Percentiles rank a stretch among this genome's conserved stretches.
Conservation (phyloP, 225 moss, liverwort and hornwort genomes). For the Sphagnum tenellum region DNA sequence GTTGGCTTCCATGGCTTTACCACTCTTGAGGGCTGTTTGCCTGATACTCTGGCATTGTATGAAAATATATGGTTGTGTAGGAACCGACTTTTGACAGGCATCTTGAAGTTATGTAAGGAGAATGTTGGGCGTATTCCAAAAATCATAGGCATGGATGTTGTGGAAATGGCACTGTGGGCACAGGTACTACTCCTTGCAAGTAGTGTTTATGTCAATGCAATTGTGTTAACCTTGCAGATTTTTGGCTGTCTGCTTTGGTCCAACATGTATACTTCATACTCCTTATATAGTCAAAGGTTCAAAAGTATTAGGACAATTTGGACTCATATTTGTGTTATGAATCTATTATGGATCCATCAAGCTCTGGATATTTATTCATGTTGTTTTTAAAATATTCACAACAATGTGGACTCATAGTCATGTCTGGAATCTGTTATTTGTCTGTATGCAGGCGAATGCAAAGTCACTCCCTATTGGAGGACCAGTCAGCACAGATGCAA, state of each 20-base stretch:
- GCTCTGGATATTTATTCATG: no score
- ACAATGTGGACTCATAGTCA: not conserved
- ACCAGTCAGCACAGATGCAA: constrained; percentile 40
- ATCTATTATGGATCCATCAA: no score
- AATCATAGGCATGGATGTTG: constrained; percentile 95
- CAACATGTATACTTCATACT: no score
- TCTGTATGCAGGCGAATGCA: constrained; percentile 66
- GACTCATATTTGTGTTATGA: no score
- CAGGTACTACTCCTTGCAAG: constrained; percentile 34
- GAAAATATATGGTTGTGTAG: constrained; percentile 28
- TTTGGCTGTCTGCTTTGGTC: no score
- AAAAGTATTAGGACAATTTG: no score
- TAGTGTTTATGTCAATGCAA: not conserved
- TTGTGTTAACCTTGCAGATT: no score
- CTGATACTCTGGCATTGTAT: not conserved
- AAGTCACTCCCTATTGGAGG: constrained; percentile 86
- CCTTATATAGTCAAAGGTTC: no score
- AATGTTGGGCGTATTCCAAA: constrained; percentile 90
- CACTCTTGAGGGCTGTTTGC: not conserved
- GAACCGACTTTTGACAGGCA: constrained; percentile 87
- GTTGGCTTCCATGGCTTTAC: no score
- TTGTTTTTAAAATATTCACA: no score
- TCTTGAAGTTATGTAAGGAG: constrained; percentile 93
- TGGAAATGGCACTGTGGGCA: constrained; percentile 99
- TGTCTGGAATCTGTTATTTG: not conserved